Evolutionary conservation across 2,329 filamentous ascomycete species (phyloP), one percentile per base, ranked within the genome.

Genomic region (Pseudogymnoascus destructans): DNA sequence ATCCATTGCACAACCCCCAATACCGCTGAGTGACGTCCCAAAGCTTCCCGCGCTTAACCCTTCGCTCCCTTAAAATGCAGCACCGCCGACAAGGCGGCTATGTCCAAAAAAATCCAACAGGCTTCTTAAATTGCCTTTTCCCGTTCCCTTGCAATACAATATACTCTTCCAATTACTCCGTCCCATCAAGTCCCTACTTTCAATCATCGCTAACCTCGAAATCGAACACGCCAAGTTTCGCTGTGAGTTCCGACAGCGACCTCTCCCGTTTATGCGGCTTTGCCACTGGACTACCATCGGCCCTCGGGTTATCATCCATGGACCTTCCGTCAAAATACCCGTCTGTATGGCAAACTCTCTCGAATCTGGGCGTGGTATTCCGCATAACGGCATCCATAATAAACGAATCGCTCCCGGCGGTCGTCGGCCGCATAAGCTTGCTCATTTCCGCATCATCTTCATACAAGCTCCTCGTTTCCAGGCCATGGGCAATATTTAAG

Each of bases 241-340:
- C 46, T 63, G 61, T 58, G 23, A 55, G 55, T 59, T 59, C 59
- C 55, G 63, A 66, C 62, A 69, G 62, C 58, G 68, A 72, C 62
- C 63, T 67, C 63, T 71, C 71, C 58, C 71, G 69, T 58, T 71
- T 73, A 63, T 74, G 75, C 64, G 76, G 78, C 60, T 72, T 73
- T 60, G 72, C 75, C 59, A 66, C 70, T 63, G 75, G 78, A 63
- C 70, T 74, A 30, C 70, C 68, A 58, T 64, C 70, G 21, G 66
- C 67, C 59, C 63, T 64, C 65, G 61, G 69, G 64, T 60, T 70
- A 62, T 66, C 64, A 64, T 61, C 66, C 60, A 38, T 65, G 62
- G 46, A 30, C 25, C 4, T 52, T 17, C 23, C 5, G n/a, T 52
- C 46, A 30, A 52, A 52, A 69, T 73, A 66, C 73, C 75, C 46